These are phyloP conservation scores for Inonotus obliquus DNA, from an alignment of 1,284 basidiomycete species.

Conservation along the genomic window DNA sequence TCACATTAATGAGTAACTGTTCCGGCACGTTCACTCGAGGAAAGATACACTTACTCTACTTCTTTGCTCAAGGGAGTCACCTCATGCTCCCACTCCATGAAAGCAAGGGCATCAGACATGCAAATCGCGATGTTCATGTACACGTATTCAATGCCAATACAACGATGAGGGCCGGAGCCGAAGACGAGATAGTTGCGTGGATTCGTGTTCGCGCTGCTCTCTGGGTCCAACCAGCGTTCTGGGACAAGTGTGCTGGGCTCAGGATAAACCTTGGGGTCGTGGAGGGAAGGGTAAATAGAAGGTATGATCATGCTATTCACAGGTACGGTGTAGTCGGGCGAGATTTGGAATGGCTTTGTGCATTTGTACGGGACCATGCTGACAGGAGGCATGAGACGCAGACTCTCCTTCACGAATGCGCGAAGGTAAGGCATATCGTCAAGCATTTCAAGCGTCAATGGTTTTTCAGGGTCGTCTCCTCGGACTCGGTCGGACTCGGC, in stretches of 20 bases:
- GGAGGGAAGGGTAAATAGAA: conserved; percentile 92
- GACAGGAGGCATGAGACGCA: conserved; percentile 88
- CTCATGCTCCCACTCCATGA: conserved; percentile 89
- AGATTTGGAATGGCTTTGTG: conserved; percentile 88
- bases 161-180: conserved; percentile 90
- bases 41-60: conserved; percentile 60
- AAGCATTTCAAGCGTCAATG: conserved; percentile 86
- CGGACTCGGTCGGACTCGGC: conserved; percentile 89
- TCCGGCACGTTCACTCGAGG: conserved; percentile 9
- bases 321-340: conserved; percentile 87
- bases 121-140: conserved; percentile 88
- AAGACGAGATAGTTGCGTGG: conserved; percentile 97
- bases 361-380: conserved; percentile 96
- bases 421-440: conserved; percentile 93
- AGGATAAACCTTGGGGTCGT: conserved; percentile 87
- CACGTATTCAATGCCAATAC: conserved; percentile 93
- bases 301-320: conserved; percentile 93
- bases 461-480: conserved; percentile 71
- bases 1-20: not conserved
- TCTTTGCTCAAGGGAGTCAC: conserved; percentile 76
- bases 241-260: conserved; percentile 82
- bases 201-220: conserved; percentile 77
- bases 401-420: conserved; percentile 89
- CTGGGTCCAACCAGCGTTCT: conserved; percentile 89
- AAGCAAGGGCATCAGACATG: conserved; percentile 77